Percentiles rank a stretch among this genome's conserved stretches.
phyloP scores from a whole-genome alignment of 345 rosid genomes.

The Bruguiera parviflora region DNA sequence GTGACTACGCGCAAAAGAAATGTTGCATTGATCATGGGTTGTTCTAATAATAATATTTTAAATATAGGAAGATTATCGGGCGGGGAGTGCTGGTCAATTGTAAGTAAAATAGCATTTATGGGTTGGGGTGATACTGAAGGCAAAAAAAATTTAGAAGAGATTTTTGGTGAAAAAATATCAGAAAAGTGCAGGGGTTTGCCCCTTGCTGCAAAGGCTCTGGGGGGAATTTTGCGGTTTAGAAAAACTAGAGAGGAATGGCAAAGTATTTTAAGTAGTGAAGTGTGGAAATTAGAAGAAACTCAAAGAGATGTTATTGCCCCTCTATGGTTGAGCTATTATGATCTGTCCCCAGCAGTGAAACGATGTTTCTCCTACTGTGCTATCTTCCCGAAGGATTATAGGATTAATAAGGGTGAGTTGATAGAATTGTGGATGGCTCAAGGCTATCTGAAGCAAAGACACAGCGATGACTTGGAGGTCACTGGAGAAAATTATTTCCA shows the following conservation, averaged over 20 bases:
- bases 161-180: constrained; percentile 2
- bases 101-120: background rate
- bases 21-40: background rate
- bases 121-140: background rate
- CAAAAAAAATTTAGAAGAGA: background rate
- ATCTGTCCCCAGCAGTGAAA: background rate
- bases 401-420: background rate
- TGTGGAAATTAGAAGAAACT: constrained; percentile 16
- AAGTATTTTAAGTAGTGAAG: constrained; percentile 11
- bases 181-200: constrained; percentile 9
- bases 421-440: constrained; percentile 19
- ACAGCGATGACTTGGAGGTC: background rate
- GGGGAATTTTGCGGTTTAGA: constrained; percentile 10
- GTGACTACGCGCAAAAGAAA: background rate
- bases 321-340: constrained; percentile 16
- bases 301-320: constrained; percentile 9
- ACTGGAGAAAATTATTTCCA: background rate
- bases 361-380: constrained; percentile 7
- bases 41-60: background rate
- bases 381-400: constrained; percentile 7
- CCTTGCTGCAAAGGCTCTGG: constrained; percentile 8
- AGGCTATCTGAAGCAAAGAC: background rate
- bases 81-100: background rate
- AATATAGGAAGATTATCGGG: background rate
- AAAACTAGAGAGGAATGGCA: constrained; percentile 15